phyloP scores from a whole-genome alignment of 148 eudicot genomes.

The Selenicereus undatus region DNA sequence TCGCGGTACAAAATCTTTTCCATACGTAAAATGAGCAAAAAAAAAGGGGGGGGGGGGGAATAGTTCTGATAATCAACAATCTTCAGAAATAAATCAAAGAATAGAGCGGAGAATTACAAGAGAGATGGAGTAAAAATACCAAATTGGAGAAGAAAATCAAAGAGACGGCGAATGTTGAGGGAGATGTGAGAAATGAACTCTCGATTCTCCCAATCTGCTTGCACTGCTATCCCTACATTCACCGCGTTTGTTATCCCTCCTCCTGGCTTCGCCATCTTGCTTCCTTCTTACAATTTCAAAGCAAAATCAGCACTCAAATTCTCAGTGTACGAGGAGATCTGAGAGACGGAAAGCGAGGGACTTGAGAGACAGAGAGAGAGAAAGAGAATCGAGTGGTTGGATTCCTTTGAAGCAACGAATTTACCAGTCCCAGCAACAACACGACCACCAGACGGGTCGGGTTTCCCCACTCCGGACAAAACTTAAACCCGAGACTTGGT shows the following conservation, averaged over 20 bases:
- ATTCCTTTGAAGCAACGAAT: background rate
- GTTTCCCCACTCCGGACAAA: no score
- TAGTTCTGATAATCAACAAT: background rate
- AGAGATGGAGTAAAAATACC: conserved; percentile 38
- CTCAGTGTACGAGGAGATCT: background rate
- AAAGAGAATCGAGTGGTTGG: background rate
- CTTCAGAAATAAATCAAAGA: background rate
- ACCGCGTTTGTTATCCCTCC: conserved; percentile 98
- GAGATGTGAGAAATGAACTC: conserved; percentile 94
- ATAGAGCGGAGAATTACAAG: background rate
- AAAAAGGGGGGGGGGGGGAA: background rate
- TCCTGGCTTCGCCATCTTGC: conserved; percentile 79
- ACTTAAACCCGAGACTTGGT: background rate
- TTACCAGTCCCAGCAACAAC: background rate
- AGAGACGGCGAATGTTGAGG: conserved; percentile 85
- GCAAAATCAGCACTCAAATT: background rate
- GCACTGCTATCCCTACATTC: conserved; percentile 95
- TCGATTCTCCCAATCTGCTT: conserved; percentile 99
- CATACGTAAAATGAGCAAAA: no score
- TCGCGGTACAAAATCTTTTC: no score
- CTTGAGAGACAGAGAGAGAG: background rate
- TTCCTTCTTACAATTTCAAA: background rate
- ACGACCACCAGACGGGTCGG: no score
- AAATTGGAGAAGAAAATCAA: conserved; percentile 91
- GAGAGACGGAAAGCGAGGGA: background rate